Base-by-base conservation (phyloP, 257 asterid genomes). In the Cinchona pubescens region DNA sequence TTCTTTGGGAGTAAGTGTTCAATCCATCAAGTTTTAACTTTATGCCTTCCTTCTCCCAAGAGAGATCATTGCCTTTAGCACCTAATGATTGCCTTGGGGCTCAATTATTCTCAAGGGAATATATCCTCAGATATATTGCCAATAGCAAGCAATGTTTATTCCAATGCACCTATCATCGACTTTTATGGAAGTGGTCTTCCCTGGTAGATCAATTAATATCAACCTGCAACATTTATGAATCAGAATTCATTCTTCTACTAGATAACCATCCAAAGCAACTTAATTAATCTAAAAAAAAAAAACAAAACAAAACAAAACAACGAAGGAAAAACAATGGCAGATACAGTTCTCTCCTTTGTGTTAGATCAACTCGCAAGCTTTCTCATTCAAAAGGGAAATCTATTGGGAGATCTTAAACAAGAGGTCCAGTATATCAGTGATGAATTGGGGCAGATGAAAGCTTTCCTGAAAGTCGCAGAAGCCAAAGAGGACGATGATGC, bases 381-480 rank as follows among this genome's bases (percentile, higher is more conserved):
- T 64, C 56, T 87, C 11, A n/a, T 0, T 35, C 38, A 77, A 48
- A 81, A 76, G 72, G 45, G 27, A 35, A 34, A 56, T 15, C 76
- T 74, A 65, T 60, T 71, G 4, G 62, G 76, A 42, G 80, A 71
- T 7, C 69, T 83, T 62, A 29, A 45, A 23, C 15, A 11, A 9
- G 76, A 83, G 13, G 74, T 79, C 27, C 77, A 60, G 32, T 8
- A 23, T 32, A 84, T 86, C 65, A 73, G 18, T 25, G 82, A 62
- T 66, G 87, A 75, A 75, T 66, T 79, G 65, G 80, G 18, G 7
- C 77, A 75, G 12, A 79, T 85, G 83, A 80, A 65, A 62, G 80
- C 79, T 5, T 85, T 87, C 58, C 80, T 80, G 25, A 58, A 80
- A 23, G 83, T 65, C 8, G 87, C 87, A 13, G 88, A 85, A 55